Evolutionary conservation across 2,329 filamentous ascomycete genomes (phyloP).

Genomic region (Thermothelomyces thermophilus): DNA sequence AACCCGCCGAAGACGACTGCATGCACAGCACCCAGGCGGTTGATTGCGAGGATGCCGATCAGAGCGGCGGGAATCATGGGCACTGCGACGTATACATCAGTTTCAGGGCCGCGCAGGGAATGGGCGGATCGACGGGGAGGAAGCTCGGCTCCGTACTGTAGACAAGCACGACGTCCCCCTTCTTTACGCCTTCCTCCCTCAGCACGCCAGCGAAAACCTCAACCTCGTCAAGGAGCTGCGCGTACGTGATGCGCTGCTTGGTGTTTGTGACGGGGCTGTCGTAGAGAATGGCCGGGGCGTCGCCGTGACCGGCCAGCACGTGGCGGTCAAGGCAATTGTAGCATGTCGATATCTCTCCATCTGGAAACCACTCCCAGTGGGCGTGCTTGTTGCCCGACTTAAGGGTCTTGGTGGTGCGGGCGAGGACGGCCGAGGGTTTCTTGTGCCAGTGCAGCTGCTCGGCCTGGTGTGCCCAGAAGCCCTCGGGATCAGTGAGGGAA

Average conservation of each 20-base stretch:
- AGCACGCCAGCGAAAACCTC: constrained; percentile 76
- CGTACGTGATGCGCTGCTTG: constrained; percentile 70
- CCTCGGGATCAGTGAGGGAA: constrained; percentile 62
- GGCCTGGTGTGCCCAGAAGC: constrained; percentile 72
- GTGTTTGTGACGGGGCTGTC: constrained; percentile 76
- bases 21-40: constrained; percentile 79
- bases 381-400: constrained; percentile 56
- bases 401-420: constrained; percentile 56
- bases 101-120: not conserved
- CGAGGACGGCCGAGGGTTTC: constrained; percentile 58
- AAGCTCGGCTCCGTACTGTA: constrained; percentile 73
- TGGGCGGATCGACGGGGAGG: not conserved
- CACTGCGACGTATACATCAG: constrained; percentile 54
- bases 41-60: constrained; percentile 77
- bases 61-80: constrained; percentile 89
- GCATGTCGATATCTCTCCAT: constrained; percentile 81
- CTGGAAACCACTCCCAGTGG: constrained; percentile 86
- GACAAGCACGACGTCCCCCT: constrained; percentile 80
- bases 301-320: constrained; percentile 70
- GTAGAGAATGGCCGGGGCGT: constrained; percentile 71
- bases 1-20: constrained; percentile 93
- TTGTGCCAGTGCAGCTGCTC: constrained; percentile 75
- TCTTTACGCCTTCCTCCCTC: constrained; percentile 71
- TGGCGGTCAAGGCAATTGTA: constrained; percentile 91
- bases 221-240: constrained; percentile 69